These are phyloP conservation scores for Oleoguttula mirabilis DNA, from an alignment of 495 filamentous ascomycete species.

Conservation along the genomic window DNA sequence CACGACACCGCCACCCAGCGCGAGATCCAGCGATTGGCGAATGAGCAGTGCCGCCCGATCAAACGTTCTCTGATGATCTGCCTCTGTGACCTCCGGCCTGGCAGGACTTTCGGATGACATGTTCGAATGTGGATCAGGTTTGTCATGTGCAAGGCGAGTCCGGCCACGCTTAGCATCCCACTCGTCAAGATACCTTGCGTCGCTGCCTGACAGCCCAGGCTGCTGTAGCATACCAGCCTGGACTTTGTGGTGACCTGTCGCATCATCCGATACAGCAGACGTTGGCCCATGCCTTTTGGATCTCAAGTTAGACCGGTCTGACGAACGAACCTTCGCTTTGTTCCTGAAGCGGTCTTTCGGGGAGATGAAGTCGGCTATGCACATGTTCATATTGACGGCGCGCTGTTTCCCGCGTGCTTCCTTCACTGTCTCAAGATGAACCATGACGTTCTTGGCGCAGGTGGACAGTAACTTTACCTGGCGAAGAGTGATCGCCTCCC, in stretches of 20 bases:
- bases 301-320: not conserved
- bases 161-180: not conserved
- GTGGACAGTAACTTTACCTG: constrained; percentile 6
- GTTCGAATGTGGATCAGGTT: no score
- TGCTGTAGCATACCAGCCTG: no score
- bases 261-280: not conserved
- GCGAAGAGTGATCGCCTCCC: not conserved
- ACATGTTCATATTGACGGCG: constrained; percentile 11
- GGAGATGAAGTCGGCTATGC: constrained; percentile 17
- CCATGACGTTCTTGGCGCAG: constrained; percentile 14
- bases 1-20: constrained; percentile 31
- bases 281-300: not conserved
- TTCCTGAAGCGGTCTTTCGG: constrained; percentile 5
- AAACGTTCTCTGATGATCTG: constrained; percentile 28
- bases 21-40: constrained; percentile 43
- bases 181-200: not conserved
- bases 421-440: constrained; percentile 16
- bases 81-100: not conserved
- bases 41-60: constrained; percentile 46
- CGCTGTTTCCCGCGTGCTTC: constrained; percentile 12
- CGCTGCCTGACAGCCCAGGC: not conserved
- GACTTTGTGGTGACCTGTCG: no score
- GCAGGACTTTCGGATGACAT: not conserved
- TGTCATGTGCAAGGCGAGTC: no score
- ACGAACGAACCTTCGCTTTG: not conserved